A percentile compares a stretch with the other conserved stretches of the same genome.
phyloP scores from a whole-genome alignment of 306 rosid species.

The Datisca glomerata region DNA sequence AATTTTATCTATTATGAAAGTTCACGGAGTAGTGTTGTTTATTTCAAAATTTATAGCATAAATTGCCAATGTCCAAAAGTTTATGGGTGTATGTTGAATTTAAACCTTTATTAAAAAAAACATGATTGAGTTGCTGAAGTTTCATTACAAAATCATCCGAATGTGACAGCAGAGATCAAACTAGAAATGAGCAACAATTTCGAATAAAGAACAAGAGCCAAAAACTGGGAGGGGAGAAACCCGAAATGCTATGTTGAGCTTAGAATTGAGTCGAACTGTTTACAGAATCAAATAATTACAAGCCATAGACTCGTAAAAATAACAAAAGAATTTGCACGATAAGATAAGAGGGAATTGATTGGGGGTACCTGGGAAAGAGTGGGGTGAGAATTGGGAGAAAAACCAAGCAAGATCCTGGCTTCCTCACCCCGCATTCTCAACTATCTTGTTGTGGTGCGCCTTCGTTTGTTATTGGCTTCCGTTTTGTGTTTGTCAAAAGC shows the following conservation, averaged over 20 bases:
- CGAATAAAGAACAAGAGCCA: no score
- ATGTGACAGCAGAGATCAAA: no score
- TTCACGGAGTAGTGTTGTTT: no score
- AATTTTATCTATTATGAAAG: no score
- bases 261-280: not conserved
- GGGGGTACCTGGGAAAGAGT: constrained; percentile 28
- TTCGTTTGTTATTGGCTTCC: not conserved
- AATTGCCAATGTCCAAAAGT: no score
- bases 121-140: no score
- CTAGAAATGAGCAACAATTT: no score
- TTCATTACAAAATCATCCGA: no score
- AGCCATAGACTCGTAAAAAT: not conserved
- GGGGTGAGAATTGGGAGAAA: constrained; percentile 45
- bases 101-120: no score
- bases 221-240: not conserved
- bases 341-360: not conserved
- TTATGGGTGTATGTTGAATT: no score
- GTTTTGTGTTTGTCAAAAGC: no score
- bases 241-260: not conserved
- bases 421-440: constrained; percentile 34
- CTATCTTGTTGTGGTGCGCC: not conserved
- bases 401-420: constrained; percentile 52
- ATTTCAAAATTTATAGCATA: no score
- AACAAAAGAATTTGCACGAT: not conserved
- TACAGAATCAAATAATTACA: not conserved